phyloP scores from a whole-genome alignment of 140 eudicot genomes.

The Ambrosia hybrid region DNA sequence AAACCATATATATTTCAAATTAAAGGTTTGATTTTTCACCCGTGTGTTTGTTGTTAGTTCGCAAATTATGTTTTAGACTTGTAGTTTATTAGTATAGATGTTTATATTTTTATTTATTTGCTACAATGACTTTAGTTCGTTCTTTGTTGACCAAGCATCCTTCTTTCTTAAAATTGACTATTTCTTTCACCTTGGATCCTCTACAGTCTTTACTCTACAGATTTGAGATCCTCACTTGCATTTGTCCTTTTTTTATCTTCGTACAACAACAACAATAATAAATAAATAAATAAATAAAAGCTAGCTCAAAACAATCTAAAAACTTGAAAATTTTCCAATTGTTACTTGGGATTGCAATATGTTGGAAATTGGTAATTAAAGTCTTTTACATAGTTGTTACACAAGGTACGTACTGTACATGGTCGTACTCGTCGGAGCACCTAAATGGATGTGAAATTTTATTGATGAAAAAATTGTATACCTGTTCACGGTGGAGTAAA shows the following conservation, averaged over 20 bases:
- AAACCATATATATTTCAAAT: background rate
- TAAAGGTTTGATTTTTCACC: background rate
- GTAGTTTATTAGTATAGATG: background rate
- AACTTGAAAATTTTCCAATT: no score
- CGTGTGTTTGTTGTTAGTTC: background rate
- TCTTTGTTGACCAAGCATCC: conserved; percentile 70
- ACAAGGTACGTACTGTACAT: no score
- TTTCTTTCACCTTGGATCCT: conserved; percentile 87
- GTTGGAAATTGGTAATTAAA: no score
- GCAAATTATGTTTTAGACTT: background rate
- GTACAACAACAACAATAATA: background rate
- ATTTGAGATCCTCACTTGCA: conserved; percentile 62
- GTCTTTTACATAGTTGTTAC: no score
- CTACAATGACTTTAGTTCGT: conserved; percentile 48
- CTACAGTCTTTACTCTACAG: conserved; percentile 18
- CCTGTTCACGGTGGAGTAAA: no score
- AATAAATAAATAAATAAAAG: background rate
- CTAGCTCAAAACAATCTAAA: no score
- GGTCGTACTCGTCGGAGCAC: no score
- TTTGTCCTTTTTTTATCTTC: background rate
- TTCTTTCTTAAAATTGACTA: conserved; percentile 56
- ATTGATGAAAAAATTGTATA: no score
- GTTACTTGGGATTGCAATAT: no score
- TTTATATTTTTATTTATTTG: conserved; percentile 14
- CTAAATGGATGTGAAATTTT: no score